Percentiles rank a stretch among this genome's conserved stretches.
Evolutionary conservation across 2,329 filamentous ascomycete genomes (phyloP).

Genomic region (Daldinia sp.): DNA sequence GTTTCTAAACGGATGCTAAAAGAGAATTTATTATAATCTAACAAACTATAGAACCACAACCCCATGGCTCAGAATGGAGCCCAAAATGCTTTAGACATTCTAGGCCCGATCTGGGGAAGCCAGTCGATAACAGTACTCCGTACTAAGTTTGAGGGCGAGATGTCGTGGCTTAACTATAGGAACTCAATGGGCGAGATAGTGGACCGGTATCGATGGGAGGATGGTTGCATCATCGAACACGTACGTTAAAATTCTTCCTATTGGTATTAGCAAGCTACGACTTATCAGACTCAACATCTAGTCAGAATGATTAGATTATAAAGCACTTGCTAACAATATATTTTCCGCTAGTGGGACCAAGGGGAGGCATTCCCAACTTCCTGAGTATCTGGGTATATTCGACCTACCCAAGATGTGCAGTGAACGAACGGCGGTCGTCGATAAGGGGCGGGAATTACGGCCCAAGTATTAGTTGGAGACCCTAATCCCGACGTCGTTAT

Average conservation of each 20-base stretch:
- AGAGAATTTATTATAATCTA: too few species aligned
- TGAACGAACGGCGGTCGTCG: too few species aligned
- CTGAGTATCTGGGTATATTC: too few species aligned
- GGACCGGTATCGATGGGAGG: conserved; percentile 41
- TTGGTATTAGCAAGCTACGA: too few species aligned
- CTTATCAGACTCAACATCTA: too few species aligned
- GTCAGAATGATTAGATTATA: too few species aligned
- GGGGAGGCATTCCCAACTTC: conserved; percentile 14
- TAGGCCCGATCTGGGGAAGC: conserved; percentile 39
- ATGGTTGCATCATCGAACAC: conserved; percentile 41
- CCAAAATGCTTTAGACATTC: conserved; percentile 38
- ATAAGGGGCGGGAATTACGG: too few species aligned
- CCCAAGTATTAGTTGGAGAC: too few species aligned
- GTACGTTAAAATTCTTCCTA: too few species aligned
- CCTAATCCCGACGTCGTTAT: too few species aligned
- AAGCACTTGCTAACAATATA: neutral
- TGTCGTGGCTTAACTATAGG: conserved; percentile 41
- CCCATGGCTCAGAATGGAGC: conserved; percentile 37
- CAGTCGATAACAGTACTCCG: conserved; percentile 40
- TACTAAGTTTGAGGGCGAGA: conserved; percentile 38
- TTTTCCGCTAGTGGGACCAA: conserved; percentile 24
- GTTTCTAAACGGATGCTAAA: neutral
- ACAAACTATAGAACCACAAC: conserved; percentile 38
- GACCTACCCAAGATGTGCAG: too few species aligned
- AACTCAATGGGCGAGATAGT: conserved; percentile 38